These are phyloP conservation scores for Aspergillus sp. DNA, from an alignment of 2,329 filamentous ascomycete species.

Conservation along the genomic window DNA sequence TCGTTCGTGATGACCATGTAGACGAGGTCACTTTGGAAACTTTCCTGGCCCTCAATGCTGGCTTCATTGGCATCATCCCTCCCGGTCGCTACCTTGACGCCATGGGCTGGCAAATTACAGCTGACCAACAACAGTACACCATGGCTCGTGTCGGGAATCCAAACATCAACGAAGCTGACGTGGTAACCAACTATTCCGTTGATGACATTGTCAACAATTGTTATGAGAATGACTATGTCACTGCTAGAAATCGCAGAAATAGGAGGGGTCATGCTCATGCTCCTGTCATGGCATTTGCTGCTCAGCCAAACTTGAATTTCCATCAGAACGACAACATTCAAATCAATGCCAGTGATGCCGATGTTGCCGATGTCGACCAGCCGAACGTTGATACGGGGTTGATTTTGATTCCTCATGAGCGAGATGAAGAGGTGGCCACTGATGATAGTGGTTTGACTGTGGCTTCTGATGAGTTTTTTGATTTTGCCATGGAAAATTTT, in stretches of 20 bases:
- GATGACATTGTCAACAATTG: slow-evolving; percentile 33
- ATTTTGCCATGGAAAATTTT: background rate
- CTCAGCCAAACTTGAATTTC: slow-evolving; percentile 20
- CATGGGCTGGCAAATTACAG: slow-evolving; percentile 48
- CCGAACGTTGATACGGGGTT: background rate
- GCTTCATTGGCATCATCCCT: slow-evolving; percentile 48
- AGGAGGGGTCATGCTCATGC: slow-evolving; percentile 6
- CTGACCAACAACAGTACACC: slow-evolving; percentile 27
- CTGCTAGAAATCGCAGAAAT: slow-evolving; percentile 12
- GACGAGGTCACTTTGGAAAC: slow-evolving; percentile 47
- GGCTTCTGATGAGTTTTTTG: too few relatives aligned
- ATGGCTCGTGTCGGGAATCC: slow-evolving; percentile 17
- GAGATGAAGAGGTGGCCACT: background rate
- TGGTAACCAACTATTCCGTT: slow-evolving; percentile 32
- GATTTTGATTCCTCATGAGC: background rate
- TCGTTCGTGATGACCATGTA: slow-evolving; percentile 53
- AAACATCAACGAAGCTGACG: slow-evolving; percentile 19
- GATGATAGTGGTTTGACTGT: slow-evolving; percentile 1
- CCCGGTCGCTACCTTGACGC: slow-evolving; percentile 47
- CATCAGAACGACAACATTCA: slow-evolving; percentile 13
- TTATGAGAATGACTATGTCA: slow-evolving; percentile 30
- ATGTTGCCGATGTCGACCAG: slow-evolving; percentile 1
- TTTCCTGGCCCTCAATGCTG: slow-evolving; percentile 49
- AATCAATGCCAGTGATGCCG: slow-evolving; percentile 14
- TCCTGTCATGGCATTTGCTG: slow-evolving; percentile 27